These are phyloP conservation scores for Trifolium dubium DNA, from an alignment of 306 rosid genomes.

Conservation along the genomic window DNA sequence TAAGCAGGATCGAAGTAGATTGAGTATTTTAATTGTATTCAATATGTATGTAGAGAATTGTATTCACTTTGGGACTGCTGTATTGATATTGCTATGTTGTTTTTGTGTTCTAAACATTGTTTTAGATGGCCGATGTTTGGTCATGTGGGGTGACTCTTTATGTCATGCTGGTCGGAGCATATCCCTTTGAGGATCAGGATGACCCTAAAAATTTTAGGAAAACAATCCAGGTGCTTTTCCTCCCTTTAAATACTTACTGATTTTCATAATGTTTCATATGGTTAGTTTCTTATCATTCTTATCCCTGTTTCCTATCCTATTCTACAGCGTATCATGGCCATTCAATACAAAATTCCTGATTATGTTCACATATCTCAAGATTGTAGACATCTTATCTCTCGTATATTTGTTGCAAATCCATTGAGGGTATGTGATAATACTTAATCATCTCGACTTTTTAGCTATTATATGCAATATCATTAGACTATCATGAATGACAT, in stretches of 20 bases:
- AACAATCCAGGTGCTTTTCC: conserved; percentile 63
- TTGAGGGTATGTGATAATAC: conserved; percentile 51
- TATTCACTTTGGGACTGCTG: not conserved
- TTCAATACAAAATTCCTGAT: conserved; percentile 71
- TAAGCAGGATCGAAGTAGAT: not conserved
- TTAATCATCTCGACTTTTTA: conserved; percentile 6
- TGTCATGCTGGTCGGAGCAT: conserved; percentile 81
- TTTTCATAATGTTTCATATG: conserved; percentile 18
- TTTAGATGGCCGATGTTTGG: conserved; percentile 81
- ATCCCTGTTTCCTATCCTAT: conserved; percentile 30
- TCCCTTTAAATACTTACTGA: conserved; percentile 27
- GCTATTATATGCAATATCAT: not conserved
- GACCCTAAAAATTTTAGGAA: conserved; percentile 78
- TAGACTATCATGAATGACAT: not conserved
- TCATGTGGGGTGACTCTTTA: conserved; percentile 86
- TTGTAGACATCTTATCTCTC: conserved; percentile 61
- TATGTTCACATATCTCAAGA: conserved; percentile 74
- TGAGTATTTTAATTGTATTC: conserved; percentile 6
- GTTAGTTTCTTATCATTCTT: conserved; percentile 30
- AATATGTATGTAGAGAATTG: not conserved
- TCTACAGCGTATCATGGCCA: conserved; percentile 65
- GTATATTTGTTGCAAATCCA: conserved; percentile 62
- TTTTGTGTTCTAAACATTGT: conserved; percentile 27
- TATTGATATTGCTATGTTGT: conserved; percentile 26
- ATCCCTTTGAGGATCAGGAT: conserved; percentile 81